Conservation (phyloP, 2,329 filamentous ascomycete species). For the Ceratocystis cubensis region DNA sequence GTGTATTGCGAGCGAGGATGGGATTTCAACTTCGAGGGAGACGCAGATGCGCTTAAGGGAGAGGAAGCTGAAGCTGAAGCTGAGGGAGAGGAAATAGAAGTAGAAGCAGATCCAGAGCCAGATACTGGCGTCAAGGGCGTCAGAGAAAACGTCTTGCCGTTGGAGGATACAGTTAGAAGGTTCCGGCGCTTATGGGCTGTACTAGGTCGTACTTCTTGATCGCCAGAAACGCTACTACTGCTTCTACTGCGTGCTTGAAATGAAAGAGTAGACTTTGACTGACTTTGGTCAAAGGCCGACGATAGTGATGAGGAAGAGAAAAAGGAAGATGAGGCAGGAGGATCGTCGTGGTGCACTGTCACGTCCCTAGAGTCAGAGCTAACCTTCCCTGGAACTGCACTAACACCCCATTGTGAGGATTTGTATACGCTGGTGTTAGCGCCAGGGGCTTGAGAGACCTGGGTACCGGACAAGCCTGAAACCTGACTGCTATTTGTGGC, state of each 20-base stretch:
- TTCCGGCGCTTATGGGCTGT: constrained; percentile 28
- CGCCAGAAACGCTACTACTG: constrained; percentile 1
- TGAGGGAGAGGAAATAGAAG: constrained; percentile 16
- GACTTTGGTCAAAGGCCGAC: constrained; percentile 7
- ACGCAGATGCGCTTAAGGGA: constrained; percentile 21
- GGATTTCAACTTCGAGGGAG: constrained; percentile 11
- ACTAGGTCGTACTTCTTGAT: constrained; percentile 14
- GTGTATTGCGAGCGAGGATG: constrained; percentile 12
- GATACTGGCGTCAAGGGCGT: constrained; percentile 27
- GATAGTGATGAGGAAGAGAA: constrained; percentile 10
- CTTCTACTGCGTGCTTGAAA: neutral
- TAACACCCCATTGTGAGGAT: constrained; percentile 9
- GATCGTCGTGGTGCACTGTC: constrained; percentile 9
- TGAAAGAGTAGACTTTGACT: constrained; percentile 13
- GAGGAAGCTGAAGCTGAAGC: constrained; percentile 21
- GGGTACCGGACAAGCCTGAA: constrained; percentile 18
- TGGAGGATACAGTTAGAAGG: constrained; percentile 40
- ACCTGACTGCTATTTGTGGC: constrained; percentile 5
- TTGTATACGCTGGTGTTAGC: constrained; percentile 14
- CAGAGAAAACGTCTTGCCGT: constrained; percentile 46
- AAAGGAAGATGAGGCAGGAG: constrained; percentile 19
- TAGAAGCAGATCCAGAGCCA: constrained; percentile 21
- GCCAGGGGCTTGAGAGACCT: constrained; percentile 3
- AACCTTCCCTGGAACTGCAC: constrained; percentile 4
- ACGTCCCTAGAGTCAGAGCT: constrained; percentile 12